Conservation (phyloP, 2,329 filamentous ascomycete species). For the Sarocladium kiliense region DNA sequence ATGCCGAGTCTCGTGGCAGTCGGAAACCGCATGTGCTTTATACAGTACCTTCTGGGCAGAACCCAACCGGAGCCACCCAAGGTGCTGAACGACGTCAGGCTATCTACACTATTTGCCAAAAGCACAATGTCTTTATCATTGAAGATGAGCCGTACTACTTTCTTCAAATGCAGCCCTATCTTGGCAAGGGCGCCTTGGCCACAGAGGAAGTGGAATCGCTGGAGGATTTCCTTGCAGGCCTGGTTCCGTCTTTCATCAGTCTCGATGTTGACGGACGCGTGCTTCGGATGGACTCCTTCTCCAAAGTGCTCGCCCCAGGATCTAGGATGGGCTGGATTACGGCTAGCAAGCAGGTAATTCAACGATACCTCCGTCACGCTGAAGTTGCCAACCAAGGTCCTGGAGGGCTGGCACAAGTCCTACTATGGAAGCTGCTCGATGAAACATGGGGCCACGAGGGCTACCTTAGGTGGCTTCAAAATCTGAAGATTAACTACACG, state of each 20-base stretch:
- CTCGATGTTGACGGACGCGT: constrained; percentile 85
- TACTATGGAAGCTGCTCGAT: constrained; percentile 84
- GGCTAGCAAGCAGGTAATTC: constrained; percentile 75
- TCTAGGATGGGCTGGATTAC: constrained; percentile 85
- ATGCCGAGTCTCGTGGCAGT: constrained; percentile 34
- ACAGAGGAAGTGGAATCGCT: constrained; percentile 51
- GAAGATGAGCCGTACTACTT: constrained; percentile 97
- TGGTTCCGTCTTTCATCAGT: constrained; percentile 64
- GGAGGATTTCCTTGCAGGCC: constrained; percentile 57
- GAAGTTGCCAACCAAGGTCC: constrained; percentile 85
- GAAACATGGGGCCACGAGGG: constrained; percentile 91
- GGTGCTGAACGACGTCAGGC: constrained; percentile 59
- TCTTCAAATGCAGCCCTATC: constrained; percentile 80
- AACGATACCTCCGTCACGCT: constrained; percentile 75
- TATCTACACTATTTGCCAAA: constrained; percentile 72
- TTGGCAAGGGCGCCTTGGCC: constrained; percentile 41
- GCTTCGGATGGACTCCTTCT: constrained; percentile 87
- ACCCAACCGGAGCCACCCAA: constrained; percentile 85
- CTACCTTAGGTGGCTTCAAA: constrained; percentile 84
- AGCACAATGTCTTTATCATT: constrained; percentile 80
- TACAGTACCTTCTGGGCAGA: constrained; percentile 72
- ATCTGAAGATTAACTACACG: constrained; percentile 77
- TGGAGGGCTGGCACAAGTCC: constrained; percentile 75
- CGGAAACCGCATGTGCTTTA: constrained; percentile 52
- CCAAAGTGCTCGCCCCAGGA: constrained; percentile 83